Evolutionary conservation across 768 basidiomycete species (phyloP), one percentile per base, ranked within the genome.

Genomic region (Agrocybe pediades): DNA sequence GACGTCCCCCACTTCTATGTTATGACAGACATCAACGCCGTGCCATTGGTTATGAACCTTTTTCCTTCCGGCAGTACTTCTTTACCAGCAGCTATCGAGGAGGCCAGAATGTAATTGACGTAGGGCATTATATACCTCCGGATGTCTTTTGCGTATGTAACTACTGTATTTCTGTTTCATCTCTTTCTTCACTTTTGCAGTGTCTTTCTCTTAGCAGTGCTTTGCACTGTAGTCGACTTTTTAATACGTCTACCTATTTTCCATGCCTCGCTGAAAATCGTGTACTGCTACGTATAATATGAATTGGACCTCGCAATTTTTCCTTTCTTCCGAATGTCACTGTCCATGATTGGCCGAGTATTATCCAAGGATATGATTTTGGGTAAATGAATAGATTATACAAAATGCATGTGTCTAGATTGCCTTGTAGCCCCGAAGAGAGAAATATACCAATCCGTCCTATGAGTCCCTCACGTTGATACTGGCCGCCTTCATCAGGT

Each of bases 381-480:
- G n/a, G n/a, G n/a, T n/a, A 26, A 24, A 26, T 26, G 26, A 25
- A 29, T 46, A 29, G 16, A 29, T 27, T 11, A 26, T n/a, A 46
- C 4, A 26, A n/a, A n/a, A 29, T 25, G 15, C 13, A 45, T 25
- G 9, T 16, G 29, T 26, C n/a, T 29, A n/a, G 41, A 8, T 24
- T n/a, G n/a, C n/a, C n/a, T n/a, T n/a, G n/a, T n/a, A n/a, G 43
- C 50, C 11, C 15, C 17, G 33, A 40, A 56, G 19, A 26, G 30
- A 41, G 26, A 50, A 25, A 24, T 43, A 21, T 43, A 44, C 49
- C 44, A 47, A 29, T 41, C 27, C 56, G 33, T 43, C 24, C 41
- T 39, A 42, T 36, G 46, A 56, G 41, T 59, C 59, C 64, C 75
- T 68, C 53, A 81, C 80, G 51, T 81, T 82, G 47, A 90, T 78